Evolutionary conservation across 495 filamentous ascomycete genomes (phyloP), one percentile per base, ranked within the genome.

Genomic region (Lasiosphaeria ovina): DNA sequence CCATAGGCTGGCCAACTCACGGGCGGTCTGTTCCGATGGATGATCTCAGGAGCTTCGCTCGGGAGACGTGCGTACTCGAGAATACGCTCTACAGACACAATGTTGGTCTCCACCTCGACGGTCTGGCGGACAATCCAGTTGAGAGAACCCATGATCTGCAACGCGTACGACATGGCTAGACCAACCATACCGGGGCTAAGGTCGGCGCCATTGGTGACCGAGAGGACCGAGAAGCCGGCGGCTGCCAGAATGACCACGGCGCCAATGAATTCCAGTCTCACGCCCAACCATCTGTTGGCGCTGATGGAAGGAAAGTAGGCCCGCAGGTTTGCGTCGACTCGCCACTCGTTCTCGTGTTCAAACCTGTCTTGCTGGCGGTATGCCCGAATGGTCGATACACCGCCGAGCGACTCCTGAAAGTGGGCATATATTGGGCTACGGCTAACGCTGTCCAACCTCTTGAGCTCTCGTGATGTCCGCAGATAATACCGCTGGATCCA

Each of bases 61-160:
- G 94, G 94, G 62, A 98, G 84, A 62, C 84, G 84, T 58, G 94
- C 90, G 73, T 99, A 99, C 76, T 99, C 95, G 59, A 98, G 87
- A 47, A 98, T 91, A 61, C 95, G 88, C 82, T 99, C 95, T 56
- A 99, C 95, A 10, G 95, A 96, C 58, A 99, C 93, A 62, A 98
- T 98, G 75, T 99, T 99, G 42, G 94, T 98, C 80, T 99, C 95
- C 35, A 98, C 95, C 75, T 99, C 95, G 14, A 99, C 95, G 4
- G 94, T 97, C 77, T 99, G 95, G 56, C 95, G 89, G 50, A 99
- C 95, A 67, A 99, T 97, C 94, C 94, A 99, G 78, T 99, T 99
- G 62, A 99, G 80, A n/a, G 93, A 95, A 69, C 91, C 89, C 17
- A 95, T 99, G 69, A 98, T 98, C 77, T 97, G 91, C 62, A 99